These are phyloP conservation scores for Emmonsia crescens DNA, from an alignment of 2,329 filamentous ascomycete species.

Conservation along the genomic window DNA sequence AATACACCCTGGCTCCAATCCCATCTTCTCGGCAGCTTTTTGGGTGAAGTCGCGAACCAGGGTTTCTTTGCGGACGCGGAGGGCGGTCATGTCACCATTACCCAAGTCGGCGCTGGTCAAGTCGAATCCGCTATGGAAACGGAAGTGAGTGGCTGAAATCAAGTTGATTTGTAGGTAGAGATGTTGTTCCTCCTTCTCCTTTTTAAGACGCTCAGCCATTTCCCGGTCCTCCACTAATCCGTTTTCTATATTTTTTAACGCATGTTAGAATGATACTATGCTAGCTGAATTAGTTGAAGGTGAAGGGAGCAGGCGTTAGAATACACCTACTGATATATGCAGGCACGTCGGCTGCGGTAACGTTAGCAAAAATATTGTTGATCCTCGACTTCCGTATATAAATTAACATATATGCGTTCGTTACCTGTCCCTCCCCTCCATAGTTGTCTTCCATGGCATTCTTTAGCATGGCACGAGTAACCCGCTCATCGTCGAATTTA, in stretches of 20 bases:
- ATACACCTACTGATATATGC: background rate
- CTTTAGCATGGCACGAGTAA: conserved; percentile 4
- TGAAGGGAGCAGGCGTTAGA: background rate
- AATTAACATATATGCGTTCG: conserved; percentile 8
- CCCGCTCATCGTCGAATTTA: conserved; percentile 9
- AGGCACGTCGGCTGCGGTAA: conserved; percentile 3
- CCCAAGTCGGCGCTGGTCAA: background rate
- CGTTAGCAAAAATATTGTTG: conserved; percentile 3
- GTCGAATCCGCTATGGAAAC: background rate
- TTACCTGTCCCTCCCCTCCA: conserved; percentile 3
- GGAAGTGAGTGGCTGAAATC: background rate
- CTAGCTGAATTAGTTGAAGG: too few relatives aligned
- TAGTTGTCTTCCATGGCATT: conserved; percentile 8
- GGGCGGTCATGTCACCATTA: background rate
- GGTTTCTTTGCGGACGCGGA: background rate
- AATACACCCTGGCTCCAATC: background rate
- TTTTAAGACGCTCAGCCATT: background rate
- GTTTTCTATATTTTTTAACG: background rate
- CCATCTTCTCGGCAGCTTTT: background rate
- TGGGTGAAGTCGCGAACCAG: background rate
- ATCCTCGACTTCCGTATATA: conserved; percentile 8
- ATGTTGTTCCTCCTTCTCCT: background rate
- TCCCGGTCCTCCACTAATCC: background rate
- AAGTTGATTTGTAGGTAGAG: background rate
- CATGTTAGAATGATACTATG: background rate